A percentile compares a stretch with the other conserved stretches of the same genome.
These are phyloP conservation scores for Macrocybe sp. DNA, from an alignment of 1,284 basidiomycete species.

Conservation along the genomic window DNA sequence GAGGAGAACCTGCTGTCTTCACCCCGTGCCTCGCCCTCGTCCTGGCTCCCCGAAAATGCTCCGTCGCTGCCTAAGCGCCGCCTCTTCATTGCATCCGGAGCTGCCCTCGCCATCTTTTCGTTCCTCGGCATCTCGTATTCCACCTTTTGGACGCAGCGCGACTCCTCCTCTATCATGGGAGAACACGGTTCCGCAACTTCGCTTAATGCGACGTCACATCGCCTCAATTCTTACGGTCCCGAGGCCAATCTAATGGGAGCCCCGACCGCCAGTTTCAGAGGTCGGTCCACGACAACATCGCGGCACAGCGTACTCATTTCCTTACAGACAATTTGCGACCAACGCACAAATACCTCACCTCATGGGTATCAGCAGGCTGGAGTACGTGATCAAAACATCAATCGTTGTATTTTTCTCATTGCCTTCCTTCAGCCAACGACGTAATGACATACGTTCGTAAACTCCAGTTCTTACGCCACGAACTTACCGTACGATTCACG, in stretches of 20 bases:
- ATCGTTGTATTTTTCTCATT: neutral
- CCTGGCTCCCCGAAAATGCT: too few relatives aligned
- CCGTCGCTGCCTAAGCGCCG: too few relatives aligned
- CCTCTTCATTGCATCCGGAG: too few relatives aligned
- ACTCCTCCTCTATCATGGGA: too few relatives aligned
- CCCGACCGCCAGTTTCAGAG: slow-evolving; percentile 52
- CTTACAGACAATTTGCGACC: slow-evolving; percentile 42
- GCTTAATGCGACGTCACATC: too few relatives aligned
- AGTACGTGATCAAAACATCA: slow-evolving; percentile 35
- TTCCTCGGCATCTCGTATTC: too few relatives aligned
- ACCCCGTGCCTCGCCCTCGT: too few relatives aligned
- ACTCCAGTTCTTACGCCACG: neutral
- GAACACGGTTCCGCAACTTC: too few relatives aligned
- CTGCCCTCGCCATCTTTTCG: too few relatives aligned
- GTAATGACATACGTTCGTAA: slow-evolving; percentile 56
- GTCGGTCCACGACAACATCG: slow-evolving; percentile 20
- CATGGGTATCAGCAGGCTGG: slow-evolving; percentile 69
- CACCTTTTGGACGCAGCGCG: too few relatives aligned
- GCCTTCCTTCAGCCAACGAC: slow-evolving; percentile 50
- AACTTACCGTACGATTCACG: neutral
- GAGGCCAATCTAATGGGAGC: slow-evolving; percentile 37
- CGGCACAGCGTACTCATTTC: too few relatives aligned
- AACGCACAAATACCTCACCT: slow-evolving; percentile 60
- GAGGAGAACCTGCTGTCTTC: too few relatives aligned
- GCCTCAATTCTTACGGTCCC: slow-evolving; percentile 19